phyloP scores from a whole-genome alignment of 2,329 filamentous ascomycete species.

The Claviceps lovelessii region DNA sequence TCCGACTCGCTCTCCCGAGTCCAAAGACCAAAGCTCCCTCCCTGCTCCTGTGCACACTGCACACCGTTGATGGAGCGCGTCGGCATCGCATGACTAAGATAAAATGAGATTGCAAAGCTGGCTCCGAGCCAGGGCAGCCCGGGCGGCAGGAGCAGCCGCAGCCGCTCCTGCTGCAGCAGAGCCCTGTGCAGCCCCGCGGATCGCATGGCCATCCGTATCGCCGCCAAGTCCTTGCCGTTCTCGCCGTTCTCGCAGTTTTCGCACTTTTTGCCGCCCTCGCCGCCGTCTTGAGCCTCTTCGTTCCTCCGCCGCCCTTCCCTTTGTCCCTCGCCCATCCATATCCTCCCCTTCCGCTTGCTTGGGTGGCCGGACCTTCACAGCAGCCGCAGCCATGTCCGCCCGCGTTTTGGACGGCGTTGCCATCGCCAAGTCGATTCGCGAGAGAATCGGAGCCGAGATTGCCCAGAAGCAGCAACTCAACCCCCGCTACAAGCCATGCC shows the following conservation, averaged over 20 bases:
- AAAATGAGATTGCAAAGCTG: not conserved
- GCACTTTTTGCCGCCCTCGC: not conserved
- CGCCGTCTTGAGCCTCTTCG: not conserved
- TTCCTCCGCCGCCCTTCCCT: not conserved
- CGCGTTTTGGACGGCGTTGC: constrained; percentile 90
- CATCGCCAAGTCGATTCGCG: constrained; percentile 83
- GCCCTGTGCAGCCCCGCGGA: not conserved
- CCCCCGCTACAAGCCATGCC: constrained; percentile 71
- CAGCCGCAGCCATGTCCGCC: constrained; percentile 59
- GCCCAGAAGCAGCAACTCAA: constrained; percentile 66
- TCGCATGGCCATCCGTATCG: not conserved
- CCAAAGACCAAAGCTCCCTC: no score
- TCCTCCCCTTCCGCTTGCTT: not conserved
- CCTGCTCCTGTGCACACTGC: no score
- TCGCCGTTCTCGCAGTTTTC: not conserved
- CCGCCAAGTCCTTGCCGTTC: not conserved
- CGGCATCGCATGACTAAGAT: not conserved
- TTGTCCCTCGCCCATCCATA: constrained; percentile 1
- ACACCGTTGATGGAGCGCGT: not conserved
- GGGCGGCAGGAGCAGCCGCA: not conserved
- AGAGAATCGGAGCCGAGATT: constrained; percentile 68
- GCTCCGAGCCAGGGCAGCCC: not conserved
- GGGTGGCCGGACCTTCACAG: constrained; percentile 23
- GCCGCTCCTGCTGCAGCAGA: not conserved
- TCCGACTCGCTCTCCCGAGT: no score